A percentile compares a stretch with the other conserved stretches of the same genome.
Evolutionary conservation across 805 yeast genomes (phyloP).

Genomic region (Kazachstania taianensis): DNA sequence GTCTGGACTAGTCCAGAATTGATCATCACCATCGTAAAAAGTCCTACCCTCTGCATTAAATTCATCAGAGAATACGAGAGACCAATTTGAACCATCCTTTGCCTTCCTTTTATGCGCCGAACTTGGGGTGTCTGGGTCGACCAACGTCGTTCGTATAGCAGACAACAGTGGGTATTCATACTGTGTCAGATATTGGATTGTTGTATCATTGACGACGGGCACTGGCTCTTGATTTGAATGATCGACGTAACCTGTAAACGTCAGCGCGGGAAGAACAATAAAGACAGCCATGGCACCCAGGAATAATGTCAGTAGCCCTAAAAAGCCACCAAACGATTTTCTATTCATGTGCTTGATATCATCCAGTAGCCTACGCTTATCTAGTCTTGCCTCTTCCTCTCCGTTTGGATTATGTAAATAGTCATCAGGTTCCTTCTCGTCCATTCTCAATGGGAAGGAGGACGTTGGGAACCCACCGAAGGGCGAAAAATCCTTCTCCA

Average conservation of each 20-base stretch:
- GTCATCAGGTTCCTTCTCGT: slow-evolving; percentile 92
- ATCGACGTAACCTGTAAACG: slow-evolving; percentile 60
- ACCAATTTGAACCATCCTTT: slow-evolving; percentile 57
- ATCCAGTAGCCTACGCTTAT: slow-evolving; percentile 52
- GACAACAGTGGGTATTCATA: slow-evolving; percentile 43
- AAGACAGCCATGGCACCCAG: slow-evolving; percentile 60
- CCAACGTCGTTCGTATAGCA: slow-evolving; percentile 41
- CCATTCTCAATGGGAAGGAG: slow-evolving; percentile 80
- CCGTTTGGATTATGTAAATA: slow-evolving; percentile 95
- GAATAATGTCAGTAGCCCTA: slow-evolving; percentile 49
- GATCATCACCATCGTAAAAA: slow-evolving; percentile 85
- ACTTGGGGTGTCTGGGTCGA: slow-evolving; percentile 56
- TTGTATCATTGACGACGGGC: slow-evolving; percentile 8
- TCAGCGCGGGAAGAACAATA: slow-evolving; percentile 71
- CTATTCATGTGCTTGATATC: slow-evolving; percentile 61
- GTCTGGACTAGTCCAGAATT: slow-evolving; percentile 80
- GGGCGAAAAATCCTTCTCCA: slow-evolving; percentile 67
- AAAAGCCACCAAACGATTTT: slow-evolving; percentile 48
- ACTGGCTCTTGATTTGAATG: slow-evolving; percentile 8
- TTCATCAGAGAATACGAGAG: slow-evolving; percentile 81
- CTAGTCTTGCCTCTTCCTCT: slow-evolving; percentile 78
- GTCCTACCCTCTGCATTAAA: slow-evolving; percentile 85
- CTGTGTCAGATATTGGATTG: slow-evolving; percentile 35
- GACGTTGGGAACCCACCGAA: slow-evolving; percentile 96
- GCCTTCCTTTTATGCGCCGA: slow-evolving; percentile 41